Conservation (phyloP, 148 eudicot species). For the Oxyria digyna region DNA sequence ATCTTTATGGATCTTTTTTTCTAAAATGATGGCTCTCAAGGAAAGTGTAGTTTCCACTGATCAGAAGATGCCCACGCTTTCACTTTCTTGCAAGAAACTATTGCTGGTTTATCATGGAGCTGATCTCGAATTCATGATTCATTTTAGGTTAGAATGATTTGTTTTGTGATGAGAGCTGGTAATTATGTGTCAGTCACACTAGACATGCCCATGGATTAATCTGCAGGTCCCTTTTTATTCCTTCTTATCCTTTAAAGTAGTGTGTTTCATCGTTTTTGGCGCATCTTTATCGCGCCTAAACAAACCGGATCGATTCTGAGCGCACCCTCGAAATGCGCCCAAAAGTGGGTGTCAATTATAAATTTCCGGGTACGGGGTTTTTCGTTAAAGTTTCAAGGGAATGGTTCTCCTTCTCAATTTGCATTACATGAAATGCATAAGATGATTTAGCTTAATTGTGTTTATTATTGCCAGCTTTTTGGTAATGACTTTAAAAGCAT, state of each 20-base stretch:
- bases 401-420: background rate
- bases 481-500: background rate
- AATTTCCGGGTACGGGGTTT: no score
- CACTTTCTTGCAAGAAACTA: background rate
- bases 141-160: background rate
- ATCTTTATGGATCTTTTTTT: no score
- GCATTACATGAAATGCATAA: background rate
- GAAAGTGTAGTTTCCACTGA: constrained; percentile 2
- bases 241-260: background rate
- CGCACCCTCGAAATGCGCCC: no score
- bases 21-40: background rate
- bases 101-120: background rate
- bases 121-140: background rate
- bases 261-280: background rate
- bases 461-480: background rate
- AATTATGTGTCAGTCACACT: background rate
- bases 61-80: background rate
- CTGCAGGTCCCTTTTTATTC: background rate
- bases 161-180: background rate
- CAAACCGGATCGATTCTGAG: no score
- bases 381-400: background rate
- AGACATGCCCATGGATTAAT: no score
- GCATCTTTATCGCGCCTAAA: no score
- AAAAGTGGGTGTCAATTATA: no score
- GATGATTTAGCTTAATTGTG: background rate